Evolutionary conservation across 306 rosid species (phyloP), one percentile per base, ranked within the genome.

Genomic region (Cotoneaster glaucophyllus): DNA sequence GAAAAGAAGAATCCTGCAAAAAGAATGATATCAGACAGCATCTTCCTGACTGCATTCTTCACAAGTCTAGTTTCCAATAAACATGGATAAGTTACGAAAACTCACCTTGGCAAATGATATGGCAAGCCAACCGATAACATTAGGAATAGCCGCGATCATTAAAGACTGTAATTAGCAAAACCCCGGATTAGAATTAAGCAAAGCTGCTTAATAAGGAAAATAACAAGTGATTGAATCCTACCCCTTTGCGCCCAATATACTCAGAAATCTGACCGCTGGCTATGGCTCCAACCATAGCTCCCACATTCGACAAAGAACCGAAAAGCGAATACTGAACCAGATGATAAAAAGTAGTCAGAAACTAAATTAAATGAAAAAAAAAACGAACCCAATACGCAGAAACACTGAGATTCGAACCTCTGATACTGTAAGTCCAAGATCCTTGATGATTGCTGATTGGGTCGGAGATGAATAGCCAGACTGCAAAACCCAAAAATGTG

Each of bases 211-310:
- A 17, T 22, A 24, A 82, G 24, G 21, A 66, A 67, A 64, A 32
- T 28, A 66, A 58, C 52, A 50, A 69, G 37, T 11, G 62, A 80
- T 39, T 21, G 15, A 62, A 29, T 43, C 66, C 62, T 82, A 95
- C 99, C 96, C 98, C 99, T 88, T 95, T 95, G 34, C 98, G 93
- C 25, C 98, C 98, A 39, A 92, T 82, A 83, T 89, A 88, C 80
- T 95, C 99, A 17, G 99, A 86, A 83, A 95, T 84, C 78, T 95
- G 99, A 61, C 99, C 99, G 80, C 99, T 95, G 39, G 97, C 85
- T 80, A 95, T 90, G 79, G 99, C 99, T 76, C 99, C 99, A 70
- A 95, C 85, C 99, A 95, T 95, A 59, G 97, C 97, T 64, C 99
- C 99, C 61, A 95, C 98, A 79, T 95, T 95, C 80, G 96, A 92